These are phyloP conservation scores for Neurospora sp. DNA, from an alignment of 495 filamentous ascomycete species.

Conservation along the genomic window DNA sequence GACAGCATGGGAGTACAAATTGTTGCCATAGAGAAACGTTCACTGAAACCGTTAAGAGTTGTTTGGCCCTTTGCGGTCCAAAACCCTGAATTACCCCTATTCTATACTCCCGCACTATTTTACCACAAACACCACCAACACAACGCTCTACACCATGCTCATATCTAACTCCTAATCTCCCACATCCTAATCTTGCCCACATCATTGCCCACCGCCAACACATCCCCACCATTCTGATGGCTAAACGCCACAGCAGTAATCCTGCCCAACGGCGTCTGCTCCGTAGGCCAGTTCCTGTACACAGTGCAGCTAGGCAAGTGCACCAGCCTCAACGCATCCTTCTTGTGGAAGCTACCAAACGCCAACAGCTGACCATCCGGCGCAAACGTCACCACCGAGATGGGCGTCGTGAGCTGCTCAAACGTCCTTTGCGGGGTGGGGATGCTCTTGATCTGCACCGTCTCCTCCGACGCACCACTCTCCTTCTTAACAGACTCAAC, in stretches of 20 bases:
- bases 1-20: accelerated
- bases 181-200: constrained; percentile 74
- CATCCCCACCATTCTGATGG: constrained; percentile 43
- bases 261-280: constrained; percentile 76
- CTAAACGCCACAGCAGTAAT: constrained; percentile 72
- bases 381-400: constrained; percentile 66
- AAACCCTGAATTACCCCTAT: background rate
- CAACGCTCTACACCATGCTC: background rate
- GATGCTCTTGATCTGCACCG: constrained; percentile 45
- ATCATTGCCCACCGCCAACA: constrained; percentile 81
- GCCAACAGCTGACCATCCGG: constrained; percentile 82
- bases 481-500: constrained; percentile 36
- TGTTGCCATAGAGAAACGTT: accelerated
- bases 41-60: background rate
- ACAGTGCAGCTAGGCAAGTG: constrained; percentile 89
- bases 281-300: constrained; percentile 94
- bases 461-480: constrained; percentile 23
- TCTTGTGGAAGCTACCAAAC: constrained; percentile 75
- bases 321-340: constrained; percentile 77
- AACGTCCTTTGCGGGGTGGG: constrained; percentile 63
- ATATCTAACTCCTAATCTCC: constrained; percentile 53
- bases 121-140: background rate
- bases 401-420: constrained; percentile 79
- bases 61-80: background rate
- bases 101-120: background rate